Evolutionary conservation across 2,329 filamentous ascomycete genomes (phyloP).

Genomic region (Clonostachys byssicola): DNA sequence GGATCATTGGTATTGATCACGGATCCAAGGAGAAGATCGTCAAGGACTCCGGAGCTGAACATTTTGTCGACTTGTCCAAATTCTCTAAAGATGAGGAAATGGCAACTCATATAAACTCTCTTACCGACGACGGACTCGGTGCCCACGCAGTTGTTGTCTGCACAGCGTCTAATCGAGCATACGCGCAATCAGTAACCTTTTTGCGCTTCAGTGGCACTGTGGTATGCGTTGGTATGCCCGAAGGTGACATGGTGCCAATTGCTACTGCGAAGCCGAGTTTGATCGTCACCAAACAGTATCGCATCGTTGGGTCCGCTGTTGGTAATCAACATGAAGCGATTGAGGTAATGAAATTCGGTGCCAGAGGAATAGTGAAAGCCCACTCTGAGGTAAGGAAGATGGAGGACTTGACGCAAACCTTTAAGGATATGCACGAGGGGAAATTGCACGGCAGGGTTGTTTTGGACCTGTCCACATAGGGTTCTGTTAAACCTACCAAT

Average conservation of each 20-base stretch:
- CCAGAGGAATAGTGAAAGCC: not conserved
- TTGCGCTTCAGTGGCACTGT: conserved; percentile 18
- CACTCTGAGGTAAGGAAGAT: too few relatives aligned
- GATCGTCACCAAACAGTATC: conserved; percentile 33
- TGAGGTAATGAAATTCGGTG: not conserved
- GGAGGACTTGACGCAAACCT: too few relatives aligned
- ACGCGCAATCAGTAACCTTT: conserved; percentile 12
- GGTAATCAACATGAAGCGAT: conserved; percentile 43
- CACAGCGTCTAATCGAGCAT: conserved; percentile 11
- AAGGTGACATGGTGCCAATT: conserved; percentile 25
- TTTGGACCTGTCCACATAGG: too few relatives aligned
- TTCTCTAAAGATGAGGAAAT: conserved; percentile 20
- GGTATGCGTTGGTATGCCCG: conserved; percentile 17
- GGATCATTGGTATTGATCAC: conserved; percentile 18
- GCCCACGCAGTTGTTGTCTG: conserved; percentile 13
- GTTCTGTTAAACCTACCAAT: too few relatives aligned
- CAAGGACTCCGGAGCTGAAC: conserved; percentile 11
- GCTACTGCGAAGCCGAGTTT: conserved; percentile 31
- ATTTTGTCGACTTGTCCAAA: conserved; percentile 43
- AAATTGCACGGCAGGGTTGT: too few relatives aligned
- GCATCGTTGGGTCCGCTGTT: conserved; percentile 44
- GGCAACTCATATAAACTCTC: conserved; percentile 20
- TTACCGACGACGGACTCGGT: conserved; percentile 9
- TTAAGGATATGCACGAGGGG: too few relatives aligned
- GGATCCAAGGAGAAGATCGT: conserved; percentile 13